These are phyloP conservation scores for Pholiota molesta DNA, from an alignment of 768 basidiomycete genomes.

Conservation along the genomic window DNA sequence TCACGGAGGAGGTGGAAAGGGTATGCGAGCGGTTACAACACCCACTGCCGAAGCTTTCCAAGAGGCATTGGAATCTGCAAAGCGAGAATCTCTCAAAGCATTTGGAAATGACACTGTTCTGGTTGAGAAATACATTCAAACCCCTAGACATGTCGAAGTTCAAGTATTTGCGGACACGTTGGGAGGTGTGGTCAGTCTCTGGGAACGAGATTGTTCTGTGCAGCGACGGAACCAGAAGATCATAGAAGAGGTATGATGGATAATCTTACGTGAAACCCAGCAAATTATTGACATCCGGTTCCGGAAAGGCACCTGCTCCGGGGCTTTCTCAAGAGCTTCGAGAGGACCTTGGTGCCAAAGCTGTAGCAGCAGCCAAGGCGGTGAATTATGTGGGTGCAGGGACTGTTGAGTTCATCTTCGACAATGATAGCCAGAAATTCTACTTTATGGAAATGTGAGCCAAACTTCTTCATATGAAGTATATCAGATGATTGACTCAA, in stretches of 20 bases:
- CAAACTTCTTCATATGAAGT: background rate
- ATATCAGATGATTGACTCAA: background rate
- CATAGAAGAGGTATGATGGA: slow-evolving; percentile 74
- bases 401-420: slow-evolving; percentile 97
- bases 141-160: slow-evolving; percentile 91
- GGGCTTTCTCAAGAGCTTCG: slow-evolving; percentile 80
- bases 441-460: slow-evolving; percentile 96
- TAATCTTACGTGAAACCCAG: background rate
- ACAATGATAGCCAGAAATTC: slow-evolving; percentile 84
- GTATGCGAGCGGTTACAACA: slow-evolving; percentile 80
- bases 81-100: slow-evolving; percentile 84
- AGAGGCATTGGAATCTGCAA: slow-evolving; percentile 83
- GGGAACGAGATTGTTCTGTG: slow-evolving; percentile 94
- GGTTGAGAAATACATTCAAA: slow-evolving; percentile 87
- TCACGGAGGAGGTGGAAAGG: slow-evolving; percentile 94
- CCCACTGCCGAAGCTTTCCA: slow-evolving; percentile 67
- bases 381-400: slow-evolving; percentile 92
- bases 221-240: slow-evolving; percentile 95
- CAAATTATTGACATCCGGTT: background rate
- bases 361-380: slow-evolving; percentile 89
- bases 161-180: slow-evolving; percentile 88
- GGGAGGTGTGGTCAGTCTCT: slow-evolving; percentile 89
- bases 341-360: slow-evolving; percentile 81
- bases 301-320: slow-evolving; percentile 81
- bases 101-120: slow-evolving; percentile 89